phyloP scores from a whole-genome alignment of 2,329 filamentous ascomycete genomes.

The Botrytis cinerea region DNA sequence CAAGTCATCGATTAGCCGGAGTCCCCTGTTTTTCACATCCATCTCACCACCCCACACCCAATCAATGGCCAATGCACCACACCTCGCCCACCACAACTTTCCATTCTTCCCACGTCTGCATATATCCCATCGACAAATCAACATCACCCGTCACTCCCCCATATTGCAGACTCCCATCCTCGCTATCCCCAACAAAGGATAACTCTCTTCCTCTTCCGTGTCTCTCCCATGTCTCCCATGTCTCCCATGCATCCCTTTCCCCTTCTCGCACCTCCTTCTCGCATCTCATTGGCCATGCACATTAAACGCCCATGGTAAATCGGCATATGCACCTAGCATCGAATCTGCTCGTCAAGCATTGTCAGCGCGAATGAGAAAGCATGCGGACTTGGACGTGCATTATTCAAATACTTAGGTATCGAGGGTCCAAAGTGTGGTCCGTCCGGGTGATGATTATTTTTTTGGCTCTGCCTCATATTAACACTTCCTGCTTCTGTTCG shows the following conservation, averaged over 20 bases:
- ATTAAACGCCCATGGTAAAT: constrained; percentile 10
- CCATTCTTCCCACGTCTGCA: constrained; percentile 6
- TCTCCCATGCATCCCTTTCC: not conserved
- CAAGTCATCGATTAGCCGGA: constrained; percentile 13
- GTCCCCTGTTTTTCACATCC: constrained; percentile 10
- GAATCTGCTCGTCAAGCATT: constrained; percentile 4
- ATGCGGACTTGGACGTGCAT: not conserved
- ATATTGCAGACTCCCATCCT: not conserved
- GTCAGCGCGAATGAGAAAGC: constrained; percentile 13
- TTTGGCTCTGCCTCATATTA: constrained; percentile 1
- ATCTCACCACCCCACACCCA: not conserved
- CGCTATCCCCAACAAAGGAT: constrained; percentile 5
- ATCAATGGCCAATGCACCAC: constrained; percentile 10
- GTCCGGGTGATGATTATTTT: not conserved
- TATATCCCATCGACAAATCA: constrained; percentile 3
- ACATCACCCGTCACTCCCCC: not conserved
- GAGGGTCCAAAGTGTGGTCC: constrained; percentile 11
- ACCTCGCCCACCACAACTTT: not conserved
- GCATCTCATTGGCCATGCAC: not conserved
- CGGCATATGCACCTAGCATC: constrained; percentile 1
- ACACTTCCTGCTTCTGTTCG: not conserved
- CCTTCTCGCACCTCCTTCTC: not conserved
- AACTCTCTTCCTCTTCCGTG: not conserved
- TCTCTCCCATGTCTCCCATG: not conserved
- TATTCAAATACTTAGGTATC: constrained; percentile 7